Base-by-base conservation (phyloP, 2,329 filamentous ascomycete genomes). In the Colletotrichum spinosum region DNA sequence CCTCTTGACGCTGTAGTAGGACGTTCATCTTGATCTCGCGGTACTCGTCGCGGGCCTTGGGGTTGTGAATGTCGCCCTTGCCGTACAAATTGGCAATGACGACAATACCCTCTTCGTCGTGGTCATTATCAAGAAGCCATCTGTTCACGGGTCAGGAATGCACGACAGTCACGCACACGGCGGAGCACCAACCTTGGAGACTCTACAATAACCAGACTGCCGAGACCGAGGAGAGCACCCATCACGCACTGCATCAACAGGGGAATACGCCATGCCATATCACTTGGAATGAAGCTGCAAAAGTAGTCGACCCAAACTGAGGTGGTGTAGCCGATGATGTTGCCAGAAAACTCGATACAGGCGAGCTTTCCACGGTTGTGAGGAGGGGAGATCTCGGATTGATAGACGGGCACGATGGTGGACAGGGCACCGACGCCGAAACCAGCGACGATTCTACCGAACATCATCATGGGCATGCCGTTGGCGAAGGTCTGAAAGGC, bases 261-360 rank as follows among this genome's bases (percentile, higher is more conserved):
- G 2, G 96, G 96, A 49, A 97, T 72, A 53, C 96, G 92, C 96
- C 96, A 99, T 2, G 96, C 93, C 81, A 91, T 86, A 76, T 98
- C 84, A 72, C 84, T 92, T 68, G 93, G 79, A 74, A 99, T 98
- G 75, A 86, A 97, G 63, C 92, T 96, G 79, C 94, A 97, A 73
- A 96, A 95, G 79, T 98, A 99, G 78, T 99, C 96, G 35, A 98
- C 95, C 96, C 96, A 99, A 25, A 98, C 95, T 71, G 95, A 98
- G 57, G 93, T 94, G 59, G 95, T 91, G 76, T 99, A 99, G 38
- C 96, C 96, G 67, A 93, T 90, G 69, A 99, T 97, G 79, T 99
- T 99, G 58, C 96, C 96, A 0, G 95, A 95, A 75, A 98, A 99
- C 77, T 99, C 96, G 70, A 99, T 98, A 77, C 96, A 98, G 33